Conservation (phyloP, 129 eudicot genomes). For the Helianthus annuus region HanXRQr2.0-SUNRISE NC_035436.2:207302975-207303474, state of each 20-base stretch:
- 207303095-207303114: slow-evolving; percentile 96
- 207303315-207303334: slow-evolving; percentile 98
- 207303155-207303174: slow-evolving; percentile 97
- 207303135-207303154: slow-evolving; percentile 92
- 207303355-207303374: neutral
- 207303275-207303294: slow-evolving; percentile 93
- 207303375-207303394: neutral
- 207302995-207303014: slow-evolving; percentile 91
- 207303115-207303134: slow-evolving; percentile 92
- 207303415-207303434: neutral
- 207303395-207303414: neutral
- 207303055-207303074: neutral
- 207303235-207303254: slow-evolving; percentile 17
- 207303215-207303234: neutral
- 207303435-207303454: neutral
- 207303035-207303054: neutral
- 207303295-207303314: slow-evolving; percentile 85
- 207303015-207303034: slow-evolving; percentile 4
- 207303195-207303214: neutral
- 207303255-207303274: slow-evolving; percentile 57
- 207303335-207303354: slow-evolving; percentile 24
- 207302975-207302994: slow-evolving; percentile 97
- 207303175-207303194: slow-evolving; percentile 52
- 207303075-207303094: slow-evolving; percentile 56
- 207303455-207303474: slow-evolving; percentile 1